Evolutionary conservation across 2,329 filamentous ascomycete genomes (phyloP).

Genomic region (Camptophora hylomeconis): DNA sequence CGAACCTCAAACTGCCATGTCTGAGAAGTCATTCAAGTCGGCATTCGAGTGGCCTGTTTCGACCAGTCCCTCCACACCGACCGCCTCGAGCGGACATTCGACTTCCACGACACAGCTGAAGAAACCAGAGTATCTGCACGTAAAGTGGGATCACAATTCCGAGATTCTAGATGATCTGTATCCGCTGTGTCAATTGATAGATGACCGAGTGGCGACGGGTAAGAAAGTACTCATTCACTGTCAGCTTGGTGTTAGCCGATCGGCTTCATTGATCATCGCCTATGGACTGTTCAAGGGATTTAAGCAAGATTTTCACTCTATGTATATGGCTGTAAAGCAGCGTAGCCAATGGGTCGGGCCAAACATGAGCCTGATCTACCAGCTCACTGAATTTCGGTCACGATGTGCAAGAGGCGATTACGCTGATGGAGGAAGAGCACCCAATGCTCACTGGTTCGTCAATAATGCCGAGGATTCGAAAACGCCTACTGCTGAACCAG

Average conservation of each 20-base stretch:
- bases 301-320: constrained; percentile 49
- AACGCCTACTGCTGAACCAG: constrained; percentile 1
- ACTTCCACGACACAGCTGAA: constrained; percentile 12
- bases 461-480: constrained; percentile 2
- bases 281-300: constrained; percentile 54
- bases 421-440: constrained; percentile 6
- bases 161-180: constrained; percentile 52
- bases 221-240: constrained; percentile 53
- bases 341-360: constrained; percentile 55
- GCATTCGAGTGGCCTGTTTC: constrained; percentile 29
- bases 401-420: constrained; percentile 23
- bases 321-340: constrained; percentile 50
- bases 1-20: constrained; percentile 31
- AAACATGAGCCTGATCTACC: constrained; percentile 58
- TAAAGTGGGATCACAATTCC: constrained; percentile 55
- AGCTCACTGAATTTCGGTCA: constrained; percentile 49
- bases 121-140: constrained; percentile 49
- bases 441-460: constrained; percentile 11
- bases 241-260: constrained; percentile 52
- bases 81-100: background rate
- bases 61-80: constrained; percentile 18
- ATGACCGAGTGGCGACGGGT: constrained; percentile 42
- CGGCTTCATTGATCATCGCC: constrained; percentile 52
- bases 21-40: constrained; percentile 37
- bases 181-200: constrained; percentile 47